Percentiles rank a stretch among this genome's conserved stretches.
phyloP scores from a whole-genome alignment of 495 filamentous ascomycete genomes.

The Eremomyces bilateralis region DNA sequence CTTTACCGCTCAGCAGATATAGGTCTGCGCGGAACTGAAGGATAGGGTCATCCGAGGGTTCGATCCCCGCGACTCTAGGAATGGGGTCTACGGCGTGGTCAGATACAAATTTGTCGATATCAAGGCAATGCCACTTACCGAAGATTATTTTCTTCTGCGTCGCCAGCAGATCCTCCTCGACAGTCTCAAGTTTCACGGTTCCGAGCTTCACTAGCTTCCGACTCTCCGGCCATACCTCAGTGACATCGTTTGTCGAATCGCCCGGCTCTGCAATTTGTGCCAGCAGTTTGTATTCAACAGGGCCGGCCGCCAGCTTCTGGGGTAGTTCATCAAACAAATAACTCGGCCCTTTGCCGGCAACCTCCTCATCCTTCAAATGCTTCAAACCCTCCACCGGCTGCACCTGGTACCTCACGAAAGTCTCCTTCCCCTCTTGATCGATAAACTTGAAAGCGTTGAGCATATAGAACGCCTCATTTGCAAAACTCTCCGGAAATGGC shows the following conservation, averaged over 20 bases:
- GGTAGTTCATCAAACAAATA: conserved; percentile 25
- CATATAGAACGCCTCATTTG: conserved; percentile 22
- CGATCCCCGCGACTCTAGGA: conserved; percentile 28
- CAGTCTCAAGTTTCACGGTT: conserved; percentile 20
- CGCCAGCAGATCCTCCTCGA: conserved; percentile 14
- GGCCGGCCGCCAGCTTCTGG: conserved; percentile 12
- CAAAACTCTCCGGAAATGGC: conserved; percentile 25
- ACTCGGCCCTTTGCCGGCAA: conserved; percentile 15
- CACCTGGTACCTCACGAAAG: conserved; percentile 25
- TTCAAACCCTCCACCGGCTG: conserved; percentile 20
- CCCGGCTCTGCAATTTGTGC: conserved; percentile 29
- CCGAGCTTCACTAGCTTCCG: conserved; percentile 28
- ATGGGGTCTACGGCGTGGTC: too few species aligned
- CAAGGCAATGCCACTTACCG: too few species aligned
- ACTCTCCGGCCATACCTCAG: conserved; percentile 28
- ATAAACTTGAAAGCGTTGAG: conserved; percentile 31
- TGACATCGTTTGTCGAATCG: conserved; percentile 27
- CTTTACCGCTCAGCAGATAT: conserved; percentile 30
- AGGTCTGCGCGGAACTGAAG: conserved; percentile 28
- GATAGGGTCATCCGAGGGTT: conserved; percentile 28
- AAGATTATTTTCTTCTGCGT: conserved; percentile 30
- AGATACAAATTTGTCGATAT: too few species aligned
- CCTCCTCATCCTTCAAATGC: conserved; percentile 16
- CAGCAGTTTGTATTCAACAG: conserved; percentile 23
- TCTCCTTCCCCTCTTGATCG: conserved; percentile 19